Percentiles rank a stretch among this genome's conserved stretches.
phyloP scores from a whole-genome alignment of 2,329 filamentous ascomycete genomes.

The Trichoderma sp. region DNA sequence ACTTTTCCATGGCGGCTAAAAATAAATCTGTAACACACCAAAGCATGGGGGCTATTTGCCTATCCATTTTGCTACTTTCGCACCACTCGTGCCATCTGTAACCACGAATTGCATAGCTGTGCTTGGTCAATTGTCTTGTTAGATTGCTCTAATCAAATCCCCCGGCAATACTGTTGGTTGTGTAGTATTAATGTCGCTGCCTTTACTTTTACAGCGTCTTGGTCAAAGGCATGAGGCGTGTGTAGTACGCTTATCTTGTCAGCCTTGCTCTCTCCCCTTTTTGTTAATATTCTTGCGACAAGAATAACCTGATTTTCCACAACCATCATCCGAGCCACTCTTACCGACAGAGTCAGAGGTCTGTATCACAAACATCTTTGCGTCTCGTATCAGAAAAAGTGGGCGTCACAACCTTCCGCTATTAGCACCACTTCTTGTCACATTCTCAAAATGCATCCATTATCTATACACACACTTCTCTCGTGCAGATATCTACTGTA shows the following conservation, averaged over 20 bases:
- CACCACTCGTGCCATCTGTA: background rate
- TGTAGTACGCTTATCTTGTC: background rate
- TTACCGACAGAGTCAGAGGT: background rate
- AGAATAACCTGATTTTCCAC: background rate
- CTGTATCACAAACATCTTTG: background rate
- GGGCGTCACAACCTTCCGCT: background rate
- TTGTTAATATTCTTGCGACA: background rate
- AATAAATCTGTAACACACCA: conserved; percentile 24
- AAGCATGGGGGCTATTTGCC: background rate
- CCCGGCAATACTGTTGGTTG: background rate
- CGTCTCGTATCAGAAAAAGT: conserved; percentile 16
- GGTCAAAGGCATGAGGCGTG: background rate
- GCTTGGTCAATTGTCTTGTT: background rate
- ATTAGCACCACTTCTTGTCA: background rate
- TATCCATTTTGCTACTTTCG: background rate
- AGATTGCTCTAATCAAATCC: background rate
- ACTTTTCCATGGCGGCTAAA: conserved; percentile 1
- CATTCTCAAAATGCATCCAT: background rate
- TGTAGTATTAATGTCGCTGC: background rate
- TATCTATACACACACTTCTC: background rate
- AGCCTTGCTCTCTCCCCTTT: background rate
- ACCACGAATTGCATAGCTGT: background rate
- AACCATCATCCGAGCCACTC: background rate
- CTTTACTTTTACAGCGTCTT: background rate
- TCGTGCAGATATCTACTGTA: background rate